Percentiles rank a stretch among this genome's conserved stretches.
These are phyloP conservation scores for Leccinum fibrillosum DNA, from an alignment of 768 basidiomycete genomes.

Conservation along the genomic window DNA sequence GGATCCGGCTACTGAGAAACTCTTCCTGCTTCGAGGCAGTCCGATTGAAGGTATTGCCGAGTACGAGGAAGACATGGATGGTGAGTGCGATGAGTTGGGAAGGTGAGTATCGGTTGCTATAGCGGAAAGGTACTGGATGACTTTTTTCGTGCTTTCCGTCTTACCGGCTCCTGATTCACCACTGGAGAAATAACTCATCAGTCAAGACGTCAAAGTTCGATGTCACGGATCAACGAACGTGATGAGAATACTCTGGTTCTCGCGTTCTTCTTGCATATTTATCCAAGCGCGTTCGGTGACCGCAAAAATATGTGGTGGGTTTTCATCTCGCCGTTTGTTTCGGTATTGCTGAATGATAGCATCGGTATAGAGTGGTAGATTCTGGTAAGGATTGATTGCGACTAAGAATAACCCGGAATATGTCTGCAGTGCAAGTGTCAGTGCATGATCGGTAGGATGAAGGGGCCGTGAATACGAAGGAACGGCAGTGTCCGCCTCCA, in stretches of 20 bases:
- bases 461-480: not conserved
- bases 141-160: constrained; percentile 98
- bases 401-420: constrained; percentile 97
- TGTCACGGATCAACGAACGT: constrained; percentile 59
- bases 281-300: constrained; percentile 98
- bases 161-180: constrained; percentile 99
- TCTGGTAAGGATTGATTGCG: constrained; percentile 96
- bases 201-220: constrained; percentile 3
- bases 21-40: constrained; percentile 64
- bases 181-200: constrained; percentile 38
- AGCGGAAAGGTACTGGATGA: constrained; percentile 97
- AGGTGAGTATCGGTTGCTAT: constrained; percentile 83
- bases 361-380: constrained; percentile 87
- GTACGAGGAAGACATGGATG: constrained; percentile 55
- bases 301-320: constrained; percentile 94
- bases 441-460: constrained; percentile 1
- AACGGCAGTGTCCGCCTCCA: constrained; percentile 3
- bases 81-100: constrained; percentile 56
- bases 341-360: constrained; percentile 88
- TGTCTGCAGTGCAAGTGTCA: constrained; percentile 52
- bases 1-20: constrained; percentile 43
- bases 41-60: constrained; percentile 62
- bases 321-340: constrained; percentile 83
- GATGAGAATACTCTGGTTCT: constrained; percentile 97
- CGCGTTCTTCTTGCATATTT: constrained; percentile 95